These are phyloP conservation scores for Termitomyces sp. DNA, from an alignment of 768 basidiomycete species.

Conservation along the genomic window DNA sequence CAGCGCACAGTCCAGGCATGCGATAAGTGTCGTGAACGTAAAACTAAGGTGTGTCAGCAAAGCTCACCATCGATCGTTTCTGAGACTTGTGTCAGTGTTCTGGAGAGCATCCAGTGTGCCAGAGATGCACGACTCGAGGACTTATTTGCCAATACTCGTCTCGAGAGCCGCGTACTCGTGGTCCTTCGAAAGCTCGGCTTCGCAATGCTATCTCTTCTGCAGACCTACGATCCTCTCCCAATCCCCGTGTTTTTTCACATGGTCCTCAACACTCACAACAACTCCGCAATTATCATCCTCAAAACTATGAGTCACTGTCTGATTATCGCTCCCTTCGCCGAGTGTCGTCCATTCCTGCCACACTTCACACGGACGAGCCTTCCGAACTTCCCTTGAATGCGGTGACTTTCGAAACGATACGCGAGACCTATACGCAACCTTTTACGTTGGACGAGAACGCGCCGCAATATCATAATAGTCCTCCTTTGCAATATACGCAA, in stretches of 20 bases:
- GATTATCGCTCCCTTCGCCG: constrained; percentile 9
- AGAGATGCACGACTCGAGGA: constrained; percentile 42
- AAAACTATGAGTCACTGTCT: constrained; percentile 1
- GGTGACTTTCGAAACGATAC: constrained; percentile 2
- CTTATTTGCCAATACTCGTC: constrained; percentile 45
- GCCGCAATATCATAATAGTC: background rate
- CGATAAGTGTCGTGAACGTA: constrained; percentile 50
- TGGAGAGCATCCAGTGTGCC: constrained; percentile 49
- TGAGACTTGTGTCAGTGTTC: constrained; percentile 36
- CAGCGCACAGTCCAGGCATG: constrained; percentile 50
- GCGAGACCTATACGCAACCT: constrained; percentile 5
- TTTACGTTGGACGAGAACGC: constrained; percentile 1
- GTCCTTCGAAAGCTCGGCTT: constrained; percentile 23
- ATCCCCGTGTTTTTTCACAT: constrained; percentile 6
- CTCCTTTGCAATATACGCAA: constrained; percentile 6
- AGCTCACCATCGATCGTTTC: background rate
- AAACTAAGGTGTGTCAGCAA: constrained; percentile 41
- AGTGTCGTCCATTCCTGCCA: constrained; percentile 14
- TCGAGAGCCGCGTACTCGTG: constrained; percentile 30
- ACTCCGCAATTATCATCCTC: constrained; percentile 2
- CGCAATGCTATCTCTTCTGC: constrained; percentile 20
- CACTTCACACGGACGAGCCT: constrained; percentile 4
- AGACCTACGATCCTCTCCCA: constrained; percentile 14
- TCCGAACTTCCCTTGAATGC: background rate
- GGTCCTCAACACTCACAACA: constrained; percentile 5